Percentiles rank a stretch among this genome's conserved stretches.
Conservation (phyloP, 2,329 filamentous ascomycete species). For the Cytospora mali region DNA sequence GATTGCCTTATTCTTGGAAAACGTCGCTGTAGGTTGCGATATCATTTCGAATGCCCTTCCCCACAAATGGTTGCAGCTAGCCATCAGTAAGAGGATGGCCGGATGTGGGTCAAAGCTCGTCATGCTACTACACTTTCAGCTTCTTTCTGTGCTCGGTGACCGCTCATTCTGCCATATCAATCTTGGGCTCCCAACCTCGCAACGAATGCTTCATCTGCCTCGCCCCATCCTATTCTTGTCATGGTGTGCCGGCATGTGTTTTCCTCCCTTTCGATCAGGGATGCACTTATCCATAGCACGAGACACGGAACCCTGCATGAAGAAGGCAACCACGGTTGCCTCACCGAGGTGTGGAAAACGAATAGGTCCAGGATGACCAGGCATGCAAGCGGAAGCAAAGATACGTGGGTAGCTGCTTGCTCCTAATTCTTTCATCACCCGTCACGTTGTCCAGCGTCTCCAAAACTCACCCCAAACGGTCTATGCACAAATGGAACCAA, state of each 20-base stretch:
- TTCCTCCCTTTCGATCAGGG: neutral
- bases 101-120: neutral
- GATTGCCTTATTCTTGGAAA: neutral
- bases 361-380: neutral
- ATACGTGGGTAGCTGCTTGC: neutral
- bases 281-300: neutral
- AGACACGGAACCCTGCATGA: neutral
- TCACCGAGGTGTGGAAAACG: neutral
- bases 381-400: neutral
- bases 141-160: neutral
- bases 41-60: neutral
- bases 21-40: neutral
- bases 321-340: neutral
- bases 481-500: neutral
- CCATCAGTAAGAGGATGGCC: neutral
- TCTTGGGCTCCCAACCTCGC: neutral
- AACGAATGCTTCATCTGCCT: neutral
- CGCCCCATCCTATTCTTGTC: too few species aligned
- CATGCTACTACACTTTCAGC: neutral
- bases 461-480: neutral
- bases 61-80: neutral
- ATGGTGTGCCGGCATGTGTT: neutral
- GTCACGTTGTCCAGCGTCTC: neutral
- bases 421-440: neutral
- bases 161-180: neutral